phyloP scores from a whole-genome alignment of 2,329 filamentous ascomycete species.

The Trichoderma sp. region DNA sequence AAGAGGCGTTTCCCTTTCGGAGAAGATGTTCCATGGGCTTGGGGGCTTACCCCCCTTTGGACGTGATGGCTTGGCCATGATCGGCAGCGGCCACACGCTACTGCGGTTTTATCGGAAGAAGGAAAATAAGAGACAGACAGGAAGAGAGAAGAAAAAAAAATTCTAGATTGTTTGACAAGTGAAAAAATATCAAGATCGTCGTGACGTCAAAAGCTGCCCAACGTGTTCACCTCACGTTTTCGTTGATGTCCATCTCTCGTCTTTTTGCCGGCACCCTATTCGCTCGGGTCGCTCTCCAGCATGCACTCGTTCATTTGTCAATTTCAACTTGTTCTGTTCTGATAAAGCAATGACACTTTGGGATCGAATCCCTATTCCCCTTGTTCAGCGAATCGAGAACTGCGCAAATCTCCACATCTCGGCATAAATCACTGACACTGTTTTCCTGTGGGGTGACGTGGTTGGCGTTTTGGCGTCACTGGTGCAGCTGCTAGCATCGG shows the following conservation, averaged over 20 bases:
- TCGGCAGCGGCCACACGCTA: slow-evolving; percentile 1
- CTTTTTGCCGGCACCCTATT: neutral
- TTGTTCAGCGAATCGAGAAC: neutral
- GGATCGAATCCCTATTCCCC: no score
- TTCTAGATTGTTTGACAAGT: neutral
- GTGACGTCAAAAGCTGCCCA: slow-evolving; percentile 17
- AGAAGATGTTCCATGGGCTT: neutral
- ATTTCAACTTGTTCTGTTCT: neutral
- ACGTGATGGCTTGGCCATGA: slow-evolving; percentile 2
- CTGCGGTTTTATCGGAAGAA: neutral
- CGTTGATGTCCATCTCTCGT: neutral
- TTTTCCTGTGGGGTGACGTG: slow-evolving; percentile 15
- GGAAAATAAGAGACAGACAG: neutral
- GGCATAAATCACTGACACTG: neutral
- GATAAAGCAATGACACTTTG: neutral
- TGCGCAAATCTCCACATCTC: neutral
- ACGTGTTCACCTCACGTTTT: neutral
- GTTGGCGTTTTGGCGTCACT: neutral
- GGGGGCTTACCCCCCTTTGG: slow-evolving; percentile 7
- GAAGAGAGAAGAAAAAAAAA: neutral
- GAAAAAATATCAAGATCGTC: neutral
- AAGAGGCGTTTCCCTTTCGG: neutral
- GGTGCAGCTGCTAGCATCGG: slow-evolving; percentile 16
- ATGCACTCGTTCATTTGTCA: neutral
- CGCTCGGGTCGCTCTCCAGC: neutral